Percentiles rank a stretch among this genome's conserved stretches.
Evolutionary conservation across 805 yeast genomes (phyloP).

Genomic region (Lachancea nothofagi): DNA sequence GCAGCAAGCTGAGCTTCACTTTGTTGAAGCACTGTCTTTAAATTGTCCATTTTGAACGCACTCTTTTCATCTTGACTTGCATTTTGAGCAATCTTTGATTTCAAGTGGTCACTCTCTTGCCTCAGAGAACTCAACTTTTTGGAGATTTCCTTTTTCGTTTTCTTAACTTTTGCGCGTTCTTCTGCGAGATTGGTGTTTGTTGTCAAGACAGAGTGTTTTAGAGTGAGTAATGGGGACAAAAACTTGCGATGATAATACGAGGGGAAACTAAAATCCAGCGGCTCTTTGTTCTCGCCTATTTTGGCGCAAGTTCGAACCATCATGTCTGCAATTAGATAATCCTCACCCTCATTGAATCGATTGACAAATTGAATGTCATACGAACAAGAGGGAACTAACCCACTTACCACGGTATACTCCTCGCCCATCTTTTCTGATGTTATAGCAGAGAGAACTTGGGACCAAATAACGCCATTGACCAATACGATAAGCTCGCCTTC

Average conservation of each 20-base stretch:
- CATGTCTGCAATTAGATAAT: constrained; percentile 36
- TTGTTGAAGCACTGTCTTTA: constrained; percentile 39
- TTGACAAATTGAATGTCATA: constrained; percentile 49
- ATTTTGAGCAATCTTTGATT: constrained; percentile 41
- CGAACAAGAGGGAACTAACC: constrained; percentile 58
- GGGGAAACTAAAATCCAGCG: constrained; percentile 31
- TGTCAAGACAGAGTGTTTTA: constrained; percentile 59
- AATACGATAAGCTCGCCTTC: constrained; percentile 40
- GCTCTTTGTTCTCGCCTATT: constrained; percentile 11
- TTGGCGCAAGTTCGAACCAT: constrained; percentile 35
- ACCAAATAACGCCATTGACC: constrained; percentile 68
- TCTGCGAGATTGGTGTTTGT: constrained; percentile 55
- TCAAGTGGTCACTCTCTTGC: constrained; percentile 51
- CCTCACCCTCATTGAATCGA: constrained; percentile 31
- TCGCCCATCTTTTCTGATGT: constrained; percentile 37
- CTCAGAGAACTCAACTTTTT: constrained; percentile 47
- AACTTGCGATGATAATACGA: constrained; percentile 36
- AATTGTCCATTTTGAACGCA: constrained; percentile 45
- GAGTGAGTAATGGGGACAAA: constrained; percentile 55
- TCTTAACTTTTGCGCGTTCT: constrained; percentile 53
- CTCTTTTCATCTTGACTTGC: constrained; percentile 54
- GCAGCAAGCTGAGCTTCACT: constrained; percentile 32
- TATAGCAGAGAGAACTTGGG: constrained; percentile 50
- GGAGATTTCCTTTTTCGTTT: constrained; percentile 51
- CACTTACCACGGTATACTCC: constrained; percentile 54